These are phyloP conservation scores for Fraxinus paxiana DNA, from an alignment of 305 asterid species.

Conservation along the genomic window DNA sequence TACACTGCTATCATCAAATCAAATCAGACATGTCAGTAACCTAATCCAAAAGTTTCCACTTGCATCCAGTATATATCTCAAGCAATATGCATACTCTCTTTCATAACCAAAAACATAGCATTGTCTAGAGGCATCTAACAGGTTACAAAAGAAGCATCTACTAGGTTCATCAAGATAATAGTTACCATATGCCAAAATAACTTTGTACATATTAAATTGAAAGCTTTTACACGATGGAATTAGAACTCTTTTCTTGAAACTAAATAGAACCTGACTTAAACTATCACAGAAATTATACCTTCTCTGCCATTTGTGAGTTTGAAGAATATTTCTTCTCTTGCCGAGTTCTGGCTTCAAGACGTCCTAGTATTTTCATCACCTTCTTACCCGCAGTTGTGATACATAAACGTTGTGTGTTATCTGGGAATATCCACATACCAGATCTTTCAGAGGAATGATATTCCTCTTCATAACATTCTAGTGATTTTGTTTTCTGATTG, in stretches of 20 bases:
- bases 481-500: constrained; percentile 28
- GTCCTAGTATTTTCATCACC: constrained; percentile 27
- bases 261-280: background rate
- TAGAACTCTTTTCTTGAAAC: background rate
- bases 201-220: background rate
- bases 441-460: constrained; percentile 35
- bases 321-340: constrained; percentile 27
- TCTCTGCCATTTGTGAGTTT: constrained; percentile 22
- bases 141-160: background rate
- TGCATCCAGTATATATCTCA: background rate
- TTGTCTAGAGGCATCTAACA: background rate
- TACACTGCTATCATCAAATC: constrained; percentile 25
- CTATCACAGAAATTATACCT: constrained; percentile 33
- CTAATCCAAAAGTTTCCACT: background rate
- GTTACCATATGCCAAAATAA: background rate
- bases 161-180: background rate
- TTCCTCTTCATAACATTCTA: constrained; percentile 41
- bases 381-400: constrained; percentile 64
- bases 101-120: background rate
- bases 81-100: background rate
- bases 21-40: constrained; percentile 11
- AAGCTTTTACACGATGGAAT: background rate
- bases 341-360: constrained; percentile 32
- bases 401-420: constrained; percentile 48
- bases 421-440: constrained; percentile 67